Conservation (phyloP, 331 rosid species). For the Pyracantha coccinea region DNA sequence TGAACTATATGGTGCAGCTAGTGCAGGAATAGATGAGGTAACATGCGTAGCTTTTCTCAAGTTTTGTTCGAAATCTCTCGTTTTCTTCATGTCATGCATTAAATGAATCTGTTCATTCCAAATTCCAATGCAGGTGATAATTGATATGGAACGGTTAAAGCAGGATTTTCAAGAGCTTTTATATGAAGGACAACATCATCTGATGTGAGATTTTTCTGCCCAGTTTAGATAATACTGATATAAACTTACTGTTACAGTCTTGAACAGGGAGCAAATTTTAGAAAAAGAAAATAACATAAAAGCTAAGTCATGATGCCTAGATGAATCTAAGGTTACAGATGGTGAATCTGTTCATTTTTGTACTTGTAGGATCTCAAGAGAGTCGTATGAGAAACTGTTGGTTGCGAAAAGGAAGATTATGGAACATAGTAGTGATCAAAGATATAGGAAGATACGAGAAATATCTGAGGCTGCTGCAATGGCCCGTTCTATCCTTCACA, state of each 20-base stretch:
- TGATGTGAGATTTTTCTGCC: slow-evolving; percentile 47
- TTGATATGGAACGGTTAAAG: slow-evolving; percentile 80
- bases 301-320: neutral
- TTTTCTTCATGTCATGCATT: neutral
- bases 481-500: slow-evolving; percentile 76
- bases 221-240: neutral
- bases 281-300: neutral
- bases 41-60: neutral
- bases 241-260: neutral
- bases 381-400: slow-evolving; percentile 52
- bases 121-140: slow-evolving; percentile 57
- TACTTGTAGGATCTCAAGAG: slow-evolving; percentile 55
- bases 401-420: slow-evolving; percentile 47
- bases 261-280: neutral
- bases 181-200: slow-evolving; percentile 43
- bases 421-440: slow-evolving; percentile 44
- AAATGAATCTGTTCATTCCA: slow-evolving; percentile 7
- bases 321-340: neutral
- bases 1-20: slow-evolving; percentile 73
- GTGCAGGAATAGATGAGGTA: slow-evolving; percentile 97
- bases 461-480: slow-evolving; percentile 60
- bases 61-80: neutral
- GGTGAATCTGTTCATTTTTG: neutral
- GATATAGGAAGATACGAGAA: slow-evolving; percentile 50
- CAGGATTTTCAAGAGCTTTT: slow-evolving; percentile 55